Evolutionary conservation across 2,329 filamentous ascomycete genomes (phyloP).

Genomic region (Metarhizium album): DNA sequence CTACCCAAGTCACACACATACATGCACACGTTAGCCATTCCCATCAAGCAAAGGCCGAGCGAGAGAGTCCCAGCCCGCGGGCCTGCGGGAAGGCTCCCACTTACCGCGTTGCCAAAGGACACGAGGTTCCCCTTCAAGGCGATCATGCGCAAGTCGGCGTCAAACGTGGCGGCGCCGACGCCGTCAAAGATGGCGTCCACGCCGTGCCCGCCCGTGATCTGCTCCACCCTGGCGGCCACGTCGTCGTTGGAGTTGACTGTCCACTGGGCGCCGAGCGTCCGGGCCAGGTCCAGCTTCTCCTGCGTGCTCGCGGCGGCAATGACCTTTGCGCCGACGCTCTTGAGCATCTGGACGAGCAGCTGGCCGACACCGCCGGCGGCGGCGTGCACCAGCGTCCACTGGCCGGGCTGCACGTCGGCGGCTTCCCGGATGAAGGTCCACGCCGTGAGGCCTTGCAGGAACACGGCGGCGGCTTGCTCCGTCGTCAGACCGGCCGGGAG

Average conservation of each 20-base stretch:
- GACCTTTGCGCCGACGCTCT: constrained; percentile 59
- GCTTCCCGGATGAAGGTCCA: constrained; percentile 69
- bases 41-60: background rate
- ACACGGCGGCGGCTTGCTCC: constrained; percentile 53
- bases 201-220: constrained; percentile 63
- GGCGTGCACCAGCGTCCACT: constrained; percentile 77
- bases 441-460: constrained; percentile 78
- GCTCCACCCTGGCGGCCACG: constrained; percentile 47
- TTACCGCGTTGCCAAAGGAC: constrained; percentile 69
- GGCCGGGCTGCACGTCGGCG: constrained; percentile 62
- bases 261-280: constrained; percentile 58
- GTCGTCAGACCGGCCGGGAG: constrained; percentile 52
- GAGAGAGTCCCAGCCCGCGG: too few relatives aligned
- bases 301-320: constrained; percentile 69
- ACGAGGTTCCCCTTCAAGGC: constrained; percentile 68
- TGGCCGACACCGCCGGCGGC: constrained; percentile 75
- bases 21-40: background rate
- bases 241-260: constrained; percentile 59
- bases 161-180: constrained; percentile 77
- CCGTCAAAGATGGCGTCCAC: constrained; percentile 75
- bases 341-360: constrained; percentile 65
- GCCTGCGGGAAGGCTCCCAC: constrained; percentile 17
- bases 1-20: constrained; percentile 17
- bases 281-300: constrained; percentile 63
- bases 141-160: constrained; percentile 62